phyloP scores from a whole-genome alignment of 2,329 filamentous ascomycete species.

The Ramularia endophylla region DNA sequence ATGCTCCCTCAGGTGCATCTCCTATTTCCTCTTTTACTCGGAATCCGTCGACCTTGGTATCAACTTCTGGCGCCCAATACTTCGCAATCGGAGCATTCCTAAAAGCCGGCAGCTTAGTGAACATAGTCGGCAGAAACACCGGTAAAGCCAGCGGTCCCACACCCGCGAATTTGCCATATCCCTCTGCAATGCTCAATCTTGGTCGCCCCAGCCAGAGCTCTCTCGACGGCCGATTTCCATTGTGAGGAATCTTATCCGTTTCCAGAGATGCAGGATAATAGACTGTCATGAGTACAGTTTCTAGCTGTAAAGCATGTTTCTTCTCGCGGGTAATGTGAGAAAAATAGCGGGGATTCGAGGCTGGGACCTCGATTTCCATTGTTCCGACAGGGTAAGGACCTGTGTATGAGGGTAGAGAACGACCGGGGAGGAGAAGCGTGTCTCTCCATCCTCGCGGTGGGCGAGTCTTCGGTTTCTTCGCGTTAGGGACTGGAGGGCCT shows the following conservation, averaged over 20 bases:
- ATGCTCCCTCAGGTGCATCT: conserved; percentile 30
- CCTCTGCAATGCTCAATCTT: conserved; percentile 50
- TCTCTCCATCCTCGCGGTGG: conserved; percentile 45
- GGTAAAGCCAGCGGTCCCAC: conserved; percentile 46
- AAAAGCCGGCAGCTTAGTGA: conserved; percentile 60
- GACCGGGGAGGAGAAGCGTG: conserved; percentile 38
- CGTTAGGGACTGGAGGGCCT: conserved; percentile 30
- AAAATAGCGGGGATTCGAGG: conserved; percentile 41
- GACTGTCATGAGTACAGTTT: conserved; percentile 59
- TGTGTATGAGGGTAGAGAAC: conserved; percentile 45
- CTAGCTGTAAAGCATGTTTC: conserved; percentile 45
- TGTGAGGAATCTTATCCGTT: conserved; percentile 24
- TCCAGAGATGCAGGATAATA: conserved; percentile 54
- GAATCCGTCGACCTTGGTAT: conserved; percentile 37
- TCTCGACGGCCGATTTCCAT: conserved; percentile 40
- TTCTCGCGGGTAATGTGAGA: conserved; percentile 46
- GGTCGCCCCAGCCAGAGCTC: conserved; percentile 59
- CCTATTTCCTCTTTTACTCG: conserved; percentile 40
- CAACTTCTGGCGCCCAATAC: conserved; percentile 41
- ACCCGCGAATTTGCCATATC: conserved; percentile 57
- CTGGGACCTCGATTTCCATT: conserved; percentile 54
- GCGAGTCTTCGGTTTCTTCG: conserved; percentile 43
- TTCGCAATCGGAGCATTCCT: conserved; percentile 54
- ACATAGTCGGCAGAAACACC: conserved; percentile 54
- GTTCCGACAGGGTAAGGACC: conserved; percentile 48